Evolutionary conservation across 148 eudicot genomes (phyloP), one percentile per base, ranked within the genome.

Genomic region (Heliamphora exappendiculata): DNA sequence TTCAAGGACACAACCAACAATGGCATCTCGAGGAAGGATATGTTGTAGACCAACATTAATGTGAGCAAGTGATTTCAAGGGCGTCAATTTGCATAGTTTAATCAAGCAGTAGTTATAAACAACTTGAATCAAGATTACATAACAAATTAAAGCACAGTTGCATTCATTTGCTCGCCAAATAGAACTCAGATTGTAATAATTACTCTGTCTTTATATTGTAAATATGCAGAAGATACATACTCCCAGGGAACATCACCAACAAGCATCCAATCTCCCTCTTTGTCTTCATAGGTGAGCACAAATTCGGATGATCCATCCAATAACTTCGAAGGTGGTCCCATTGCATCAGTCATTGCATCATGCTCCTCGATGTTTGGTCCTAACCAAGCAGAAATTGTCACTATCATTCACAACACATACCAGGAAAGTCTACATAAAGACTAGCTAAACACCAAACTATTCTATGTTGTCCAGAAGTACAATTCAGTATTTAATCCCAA

Each of bases 231-330:
- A 77, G 69, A 26, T 37, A 68, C 88, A 81, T 92, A 94, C 98
- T 89, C 82, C 91, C 93, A 94, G 22, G 98, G 95, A 78, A 91
- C 98, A 88, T 94, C 98, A 67, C 98, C 98, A 51, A 91, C 97
- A 49, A 94, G 94, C 98, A 94, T 94, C 97, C 97, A 91, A 73
- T 94, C 98, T 78, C 98, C 97, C 7, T 94, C 97, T 84, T 83
- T 94, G 83, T 94, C 98, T 87, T 94, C 97, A 83, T 94, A 91
- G 63, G 94, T 94, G 53, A 94, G 97, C 80, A 94, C 97, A 78
- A 84, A 92, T n/a, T 89, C 93, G 9, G 96, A 94, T 60, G 91
- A 85, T 74, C 91, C 97, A 72, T 90, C 89, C 74, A 92, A 76
- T 39, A 94, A 82, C 68, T 84, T 90, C 24, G 87, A 82, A 64